Base-by-base conservation (phyloP, 1,284 basidiomycete species). In the Mycena citricolor region DNA sequence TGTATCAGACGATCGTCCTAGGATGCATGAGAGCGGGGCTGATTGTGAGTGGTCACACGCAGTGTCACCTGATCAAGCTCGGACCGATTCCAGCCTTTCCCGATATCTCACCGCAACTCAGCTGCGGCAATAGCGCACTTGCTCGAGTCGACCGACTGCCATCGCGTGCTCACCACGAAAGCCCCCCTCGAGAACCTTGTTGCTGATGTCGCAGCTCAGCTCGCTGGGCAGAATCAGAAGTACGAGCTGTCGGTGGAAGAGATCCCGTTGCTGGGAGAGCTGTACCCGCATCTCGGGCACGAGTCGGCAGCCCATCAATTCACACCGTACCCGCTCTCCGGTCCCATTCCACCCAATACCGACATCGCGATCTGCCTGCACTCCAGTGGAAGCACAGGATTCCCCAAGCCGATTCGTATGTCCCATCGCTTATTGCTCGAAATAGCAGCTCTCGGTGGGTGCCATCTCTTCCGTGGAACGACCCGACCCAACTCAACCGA, bases 81-180 rank as follows among this genome's bases (percentile, higher is more conserved):
- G 17, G 21, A 3, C 8, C 16, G 30, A 8, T 29, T n/a, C 20
- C 21, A 63, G 61, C 61, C 59, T 2, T 59, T 62, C 37, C 61
- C 57, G 0, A 66, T 71, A 36, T 69, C 70, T 0, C 64, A 61
- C 4, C 62, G 67, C 2, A 69, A 68, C 38, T 63, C 68, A 1
- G 38, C 63, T 0, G 56, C 62, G 4, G 66, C 67, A 0, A 50
- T 69, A 5, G 43, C 48, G 2, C 56, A 67, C 38, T 54, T 71
- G 44, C 49, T 70, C 37, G 50, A 44, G 39, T 62, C 58, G 44
- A 61, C 59, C 0, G 48, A 49, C 1, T 63, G 60, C 12, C 59
- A 55, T 33, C 62, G 62, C 11, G 5, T 71, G 19, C 47, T 71
- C 7, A 56, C 59, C 1, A 68, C 66, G 0, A 49, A 51, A 2